phyloP scores from a whole-genome alignment of 768 basidiomycete species.

The Lepiota brunneoincarnata region DNA sequence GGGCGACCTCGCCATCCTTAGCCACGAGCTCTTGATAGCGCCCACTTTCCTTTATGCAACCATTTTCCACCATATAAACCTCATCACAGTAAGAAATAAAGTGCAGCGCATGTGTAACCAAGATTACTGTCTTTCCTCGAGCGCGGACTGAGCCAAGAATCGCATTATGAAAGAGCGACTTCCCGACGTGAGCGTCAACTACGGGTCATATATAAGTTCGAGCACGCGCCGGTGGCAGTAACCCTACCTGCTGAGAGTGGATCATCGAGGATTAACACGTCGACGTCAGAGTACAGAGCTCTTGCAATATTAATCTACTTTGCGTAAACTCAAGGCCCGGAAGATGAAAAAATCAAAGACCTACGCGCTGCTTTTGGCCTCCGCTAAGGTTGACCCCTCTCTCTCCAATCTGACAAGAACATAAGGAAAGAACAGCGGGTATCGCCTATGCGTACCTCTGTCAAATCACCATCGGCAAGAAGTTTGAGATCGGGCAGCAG shows the following conservation, averaged over 20 bases:
- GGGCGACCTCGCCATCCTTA: conserved; percentile 50
- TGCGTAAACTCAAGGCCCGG: neutral
- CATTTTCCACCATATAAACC: conserved; percentile 71
- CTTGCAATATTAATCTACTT: conserved; percentile 64
- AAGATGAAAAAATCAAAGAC: conserved; percentile 7
- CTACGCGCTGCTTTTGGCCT: conserved; percentile 60
- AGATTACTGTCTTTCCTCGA: conserved; percentile 66
- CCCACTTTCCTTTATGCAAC: conserved; percentile 71
- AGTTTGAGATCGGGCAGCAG: conserved; percentile 63
- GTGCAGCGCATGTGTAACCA: conserved; percentile 87
- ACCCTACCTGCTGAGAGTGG: conserved; percentile 57
- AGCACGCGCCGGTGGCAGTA: neutral
- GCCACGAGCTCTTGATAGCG: conserved; percentile 51
- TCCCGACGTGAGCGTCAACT: conserved; percentile 78
- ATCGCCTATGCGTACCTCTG: conserved; percentile 44
- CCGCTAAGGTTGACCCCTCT: conserved; percentile 68
- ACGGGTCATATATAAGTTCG: conserved; percentile 14
- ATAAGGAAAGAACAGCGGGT: neutral
- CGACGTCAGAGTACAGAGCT: conserved; percentile 63
- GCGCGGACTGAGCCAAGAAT: conserved; percentile 41
- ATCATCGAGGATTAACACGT: conserved; percentile 62
- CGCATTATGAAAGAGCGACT: conserved; percentile 64
- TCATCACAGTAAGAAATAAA: conserved; percentile 81
- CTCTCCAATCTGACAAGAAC: conserved; percentile 54
- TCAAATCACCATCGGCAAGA: conserved; percentile 68